These are phyloP conservation scores for Solanum chilense DNA, from an alignment of 257 asterid species.

Conservation along the genomic window DNA sequence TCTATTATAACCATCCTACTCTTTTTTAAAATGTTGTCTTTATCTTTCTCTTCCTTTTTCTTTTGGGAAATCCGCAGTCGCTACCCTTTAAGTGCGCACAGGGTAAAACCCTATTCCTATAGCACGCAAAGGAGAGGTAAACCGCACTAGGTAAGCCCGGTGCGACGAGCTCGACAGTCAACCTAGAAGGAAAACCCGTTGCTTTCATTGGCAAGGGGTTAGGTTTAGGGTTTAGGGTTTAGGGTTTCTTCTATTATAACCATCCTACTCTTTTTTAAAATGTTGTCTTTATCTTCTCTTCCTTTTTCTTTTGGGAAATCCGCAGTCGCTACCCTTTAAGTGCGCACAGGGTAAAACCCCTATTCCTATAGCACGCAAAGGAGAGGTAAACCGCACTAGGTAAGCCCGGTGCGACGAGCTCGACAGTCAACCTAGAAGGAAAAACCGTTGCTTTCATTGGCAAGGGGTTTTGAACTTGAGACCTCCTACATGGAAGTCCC, in stretches of 20 bases:
- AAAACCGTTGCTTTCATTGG: neutral
- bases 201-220: neutral
- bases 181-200: neutral
- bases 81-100: neutral
- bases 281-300: neutral
- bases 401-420: neutral
- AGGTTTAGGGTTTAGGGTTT: too few relatives aligned
- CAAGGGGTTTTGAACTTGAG: neutral
- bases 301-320: neutral
- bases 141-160: neutral
- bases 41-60: neutral
- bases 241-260: too few relatives aligned
- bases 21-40: neutral
- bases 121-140: neutral
- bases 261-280: neutral
- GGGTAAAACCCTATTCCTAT: neutral
- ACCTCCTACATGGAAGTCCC: neutral
- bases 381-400: neutral
- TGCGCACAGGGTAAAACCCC: neutral
- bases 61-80: neutral
- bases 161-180: neutral
- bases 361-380: neutral
- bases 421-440: neutral
- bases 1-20: neutral
- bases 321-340: neutral